phyloP scores from a whole-genome alignment of 192 early-diverging fungal species.

The Gaertneriomyces sp. region DNA sequence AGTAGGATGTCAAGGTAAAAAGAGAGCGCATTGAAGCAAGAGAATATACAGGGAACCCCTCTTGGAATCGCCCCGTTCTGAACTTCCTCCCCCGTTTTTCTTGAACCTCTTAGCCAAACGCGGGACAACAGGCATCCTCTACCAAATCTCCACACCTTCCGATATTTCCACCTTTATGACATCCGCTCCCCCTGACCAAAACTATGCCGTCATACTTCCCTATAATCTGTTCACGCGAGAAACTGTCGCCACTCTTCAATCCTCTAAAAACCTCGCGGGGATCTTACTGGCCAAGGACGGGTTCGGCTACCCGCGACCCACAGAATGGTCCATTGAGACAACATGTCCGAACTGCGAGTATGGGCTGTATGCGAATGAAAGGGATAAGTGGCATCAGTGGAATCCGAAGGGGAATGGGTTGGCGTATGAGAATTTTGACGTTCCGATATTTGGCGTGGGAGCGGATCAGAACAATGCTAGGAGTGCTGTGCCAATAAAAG shows the following conservation, averaged over 20 bases:
- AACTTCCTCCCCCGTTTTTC: slow-evolving; percentile 18
- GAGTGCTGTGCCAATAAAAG: slow-evolving; percentile 6
- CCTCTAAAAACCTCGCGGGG: slow-evolving; percentile 51
- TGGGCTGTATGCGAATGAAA: slow-evolving; percentile 60
- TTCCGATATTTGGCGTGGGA: slow-evolving; percentile 62
- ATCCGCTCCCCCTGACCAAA: slow-evolving; percentile 19
- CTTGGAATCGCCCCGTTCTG: slow-evolving; percentile 23
- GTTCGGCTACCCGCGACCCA: slow-evolving; percentile 30
- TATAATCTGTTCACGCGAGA: slow-evolving; percentile 56
- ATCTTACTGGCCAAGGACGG: slow-evolving; percentile 47
- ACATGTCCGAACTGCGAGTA: slow-evolving; percentile 68
- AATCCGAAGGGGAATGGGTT: slow-evolving; percentile 69
- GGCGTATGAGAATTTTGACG: slow-evolving; percentile 50
- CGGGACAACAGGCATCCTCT: slow-evolving; percentile 54
- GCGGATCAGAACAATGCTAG: slow-evolving; percentile 6
- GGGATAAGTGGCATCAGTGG: slow-evolving; percentile 52
- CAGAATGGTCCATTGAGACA: slow-evolving; percentile 52
- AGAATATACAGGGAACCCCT: neutral
- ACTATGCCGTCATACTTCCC: slow-evolving; percentile 61
- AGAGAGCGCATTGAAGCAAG: neutral
- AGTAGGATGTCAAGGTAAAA: slow-evolving; percentile 61
- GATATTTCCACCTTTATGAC: slow-evolving; percentile 52
- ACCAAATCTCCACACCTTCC: slow-evolving; percentile 39
- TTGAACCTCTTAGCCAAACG: slow-evolving; percentile 2
- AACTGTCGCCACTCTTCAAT: slow-evolving; percentile 43